Percentiles rank a stretch among this genome's conserved stretches.
These are phyloP conservation scores for Priceomyces castillae DNA, from an alignment of 805 yeast species.

Conservation along the genomic window DNA sequence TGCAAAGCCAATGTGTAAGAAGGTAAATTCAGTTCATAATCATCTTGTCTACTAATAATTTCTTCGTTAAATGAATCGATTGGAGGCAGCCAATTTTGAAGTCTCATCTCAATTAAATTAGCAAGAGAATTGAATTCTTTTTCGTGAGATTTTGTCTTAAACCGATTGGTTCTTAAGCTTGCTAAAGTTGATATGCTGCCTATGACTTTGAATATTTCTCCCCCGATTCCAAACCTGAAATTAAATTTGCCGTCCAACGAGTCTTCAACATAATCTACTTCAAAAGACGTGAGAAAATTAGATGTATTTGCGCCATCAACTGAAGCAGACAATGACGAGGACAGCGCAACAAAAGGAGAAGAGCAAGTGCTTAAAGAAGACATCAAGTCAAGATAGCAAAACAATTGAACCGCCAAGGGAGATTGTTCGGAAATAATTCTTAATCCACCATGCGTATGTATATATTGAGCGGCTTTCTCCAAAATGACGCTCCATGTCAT, in stretches of 20 bases:
- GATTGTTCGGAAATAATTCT: conserved; percentile 14
- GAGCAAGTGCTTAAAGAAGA: conserved; percentile 26
- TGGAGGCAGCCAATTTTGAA: conserved; percentile 26
- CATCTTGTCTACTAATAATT: conserved; percentile 9
- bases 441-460: conserved; percentile 23
- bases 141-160: conserved; percentile 16
- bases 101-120: conserved; percentile 21
- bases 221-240: conserved; percentile 27
- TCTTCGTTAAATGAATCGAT: conserved; percentile 15
- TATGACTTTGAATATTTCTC: conserved; percentile 24
- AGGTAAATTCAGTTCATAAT: conserved; percentile 11
- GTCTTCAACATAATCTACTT: conserved; percentile 15
- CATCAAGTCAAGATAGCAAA: conserved; percentile 26
- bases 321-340: conserved; percentile 9
- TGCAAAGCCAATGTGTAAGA: conserved; percentile 26
- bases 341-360: conserved; percentile 15
- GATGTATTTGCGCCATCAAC: conserved; percentile 6
- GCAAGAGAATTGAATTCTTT: conserved; percentile 22
- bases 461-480: conserved; percentile 18
- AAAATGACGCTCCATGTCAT: conserved; percentile 24
- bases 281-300: conserved; percentile 6
- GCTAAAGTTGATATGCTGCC: conserved; percentile 27
- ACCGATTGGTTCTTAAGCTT: conserved; percentile 16
- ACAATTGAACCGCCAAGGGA: conserved; percentile 23
- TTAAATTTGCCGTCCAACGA: conserved; percentile 23